Conservation (phyloP, 331 rosid species). For the Quercus phellos region DNA sequence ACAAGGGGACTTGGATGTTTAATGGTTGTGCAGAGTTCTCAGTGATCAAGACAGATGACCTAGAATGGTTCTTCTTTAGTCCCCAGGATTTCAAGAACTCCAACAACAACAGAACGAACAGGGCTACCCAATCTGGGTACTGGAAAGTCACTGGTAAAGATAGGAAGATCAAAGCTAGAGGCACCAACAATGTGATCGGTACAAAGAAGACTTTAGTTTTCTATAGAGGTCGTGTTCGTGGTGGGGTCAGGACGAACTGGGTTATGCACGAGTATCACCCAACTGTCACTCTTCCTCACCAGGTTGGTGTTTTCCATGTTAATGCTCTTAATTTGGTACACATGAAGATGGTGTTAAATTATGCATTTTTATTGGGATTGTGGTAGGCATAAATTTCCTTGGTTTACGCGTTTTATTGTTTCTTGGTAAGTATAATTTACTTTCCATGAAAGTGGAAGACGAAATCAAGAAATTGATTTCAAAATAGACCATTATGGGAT, state of each 20-base stretch:
- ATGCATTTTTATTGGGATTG: no score
- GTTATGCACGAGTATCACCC: slow-evolving; percentile 61
- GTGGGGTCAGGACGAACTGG: slow-evolving; percentile 37
- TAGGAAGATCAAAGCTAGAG: slow-evolving; percentile 9
- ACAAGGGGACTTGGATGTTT: no score
- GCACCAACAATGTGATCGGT: slow-evolving; percentile 38
- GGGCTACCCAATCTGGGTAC: slow-evolving; percentile 42
- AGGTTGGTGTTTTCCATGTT: slow-evolving; percentile 19
- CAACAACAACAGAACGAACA: slow-evolving; percentile 22
- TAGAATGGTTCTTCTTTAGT: slow-evolving; percentile 51
- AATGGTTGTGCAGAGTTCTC: slow-evolving; percentile 16
- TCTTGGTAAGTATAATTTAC: no score
- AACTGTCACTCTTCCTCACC: neutral
- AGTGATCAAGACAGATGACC: slow-evolving; percentile 24
- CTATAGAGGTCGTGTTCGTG: slow-evolving; percentile 25
- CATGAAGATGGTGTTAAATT: neutral
- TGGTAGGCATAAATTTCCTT: no score
- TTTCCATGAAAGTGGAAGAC: no score
- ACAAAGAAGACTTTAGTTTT: slow-evolving; percentile 57
- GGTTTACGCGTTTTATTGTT: neutral
- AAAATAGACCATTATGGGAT: no score
- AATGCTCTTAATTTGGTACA: neutral
- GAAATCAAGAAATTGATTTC: no score
- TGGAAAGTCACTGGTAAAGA: slow-evolving; percentile 63
- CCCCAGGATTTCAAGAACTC: slow-evolving; percentile 27